phyloP scores from a whole-genome alignment of 2,329 filamentous ascomycete genomes.

The Aspergillus oerlinghausenensis region DNA sequence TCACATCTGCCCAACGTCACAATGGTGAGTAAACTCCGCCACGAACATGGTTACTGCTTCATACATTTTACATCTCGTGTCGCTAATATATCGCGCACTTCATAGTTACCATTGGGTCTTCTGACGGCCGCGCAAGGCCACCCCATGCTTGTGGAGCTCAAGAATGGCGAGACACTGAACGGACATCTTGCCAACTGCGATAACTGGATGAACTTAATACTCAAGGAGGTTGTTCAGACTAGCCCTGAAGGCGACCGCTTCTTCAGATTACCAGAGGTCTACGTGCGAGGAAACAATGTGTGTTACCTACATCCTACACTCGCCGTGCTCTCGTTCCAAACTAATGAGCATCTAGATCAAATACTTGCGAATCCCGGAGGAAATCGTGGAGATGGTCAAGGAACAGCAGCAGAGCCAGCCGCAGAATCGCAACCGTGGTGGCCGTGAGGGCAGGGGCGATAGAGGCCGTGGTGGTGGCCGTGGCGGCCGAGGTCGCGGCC shows the following conservation, averaged over 20 bases:
- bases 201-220: slow-evolving; percentile 98
- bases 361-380: slow-evolving; percentile 92
- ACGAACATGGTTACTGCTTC: neutral
- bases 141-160: slow-evolving; percentile 95
- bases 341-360: slow-evolving; percentile 67
- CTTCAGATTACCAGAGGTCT: slow-evolving; percentile 84
- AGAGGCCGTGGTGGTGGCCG: slow-evolving; percentile 40
- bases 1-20: neutral
- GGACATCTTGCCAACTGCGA: slow-evolving; percentile 95
- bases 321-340: neutral
- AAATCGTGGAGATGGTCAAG: slow-evolving; percentile 91
- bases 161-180: slow-evolving; percentile 96
- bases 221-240: slow-evolving; percentile 96
- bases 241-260: slow-evolving; percentile 94
- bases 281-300: slow-evolving; percentile 96
- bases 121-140: slow-evolving; percentile 95
- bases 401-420: slow-evolving; percentile 77
- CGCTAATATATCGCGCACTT: neutral
- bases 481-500: slow-evolving; percentile 42
- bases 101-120: slow-evolving; percentile 65
- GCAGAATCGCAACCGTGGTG: slow-evolving; percentile 39
- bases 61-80: neutral
- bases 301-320: slow-evolving; percentile 29
- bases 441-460: slow-evolving; percentile 37
- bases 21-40: neutral